Evolutionary conservation across 2,329 filamentous ascomycete genomes (phyloP), one percentile per base, ranked within the genome.

Genomic region (Colletotrichum godetiae): DNA sequence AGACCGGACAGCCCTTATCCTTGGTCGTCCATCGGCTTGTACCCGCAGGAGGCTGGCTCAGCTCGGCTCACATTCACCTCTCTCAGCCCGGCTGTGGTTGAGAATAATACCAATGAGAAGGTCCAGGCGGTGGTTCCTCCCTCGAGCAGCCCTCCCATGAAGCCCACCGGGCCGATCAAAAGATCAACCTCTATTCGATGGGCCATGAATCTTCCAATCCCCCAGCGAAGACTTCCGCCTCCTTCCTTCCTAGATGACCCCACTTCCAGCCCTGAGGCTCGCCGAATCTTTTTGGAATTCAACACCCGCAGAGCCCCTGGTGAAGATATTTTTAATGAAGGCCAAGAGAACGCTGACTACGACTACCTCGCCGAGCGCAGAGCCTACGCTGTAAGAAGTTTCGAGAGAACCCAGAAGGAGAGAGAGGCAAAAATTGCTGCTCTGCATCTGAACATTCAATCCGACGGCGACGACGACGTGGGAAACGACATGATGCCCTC

Each of bases 131-230:
- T 4, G 29, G 31, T 12, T 55, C 27, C n/a, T 53, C 31, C 33
- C 24, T 58, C 5, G 31, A 57, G 10, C 19, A 19, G 12, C 11
- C 42, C 33, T 46, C 10, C n/a, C 13, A 4, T 6, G 3, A 66
- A 27, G 24, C 24, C 22, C n/a, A 55, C 8, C 5, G n/a, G 7
- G n/a, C 10, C 35, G n/a, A 63, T 19, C 19, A 13, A 59, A 33
- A 29, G 52, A 19, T 19, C 57, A 15, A 68, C 57, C n/a, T 68
- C 65, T 13, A 72, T 68, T 15, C 57, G 64, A 24, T 72, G 69
- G 69, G 69, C 60, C 22, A 42, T 59, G 53, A 53, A 72, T 22
- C 69, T 72, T 55, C 65, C 69, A 13, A 15, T 73, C 19, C 61
- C 67, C 22, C 55, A 60, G 19, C 22, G 71, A 33, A 57, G n/a